phyloP scores from a whole-genome alignment of 148 eudicot genomes.

The Camellia granthamiana region DNA sequence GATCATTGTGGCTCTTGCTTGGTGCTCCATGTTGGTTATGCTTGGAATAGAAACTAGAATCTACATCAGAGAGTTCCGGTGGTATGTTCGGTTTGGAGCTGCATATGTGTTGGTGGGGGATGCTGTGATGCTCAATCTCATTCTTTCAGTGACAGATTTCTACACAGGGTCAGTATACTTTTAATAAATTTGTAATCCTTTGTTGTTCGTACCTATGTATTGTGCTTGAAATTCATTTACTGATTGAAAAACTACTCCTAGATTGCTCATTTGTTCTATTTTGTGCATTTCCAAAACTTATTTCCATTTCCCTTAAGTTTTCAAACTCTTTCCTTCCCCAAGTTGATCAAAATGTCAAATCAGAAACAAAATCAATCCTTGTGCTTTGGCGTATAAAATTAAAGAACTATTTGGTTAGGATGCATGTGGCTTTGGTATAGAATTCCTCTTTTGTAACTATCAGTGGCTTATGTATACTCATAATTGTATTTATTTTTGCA shows the following conservation, averaged over 20 bases:
- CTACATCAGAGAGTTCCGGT: constrained; percentile 52
- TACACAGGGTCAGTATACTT: constrained; percentile 36
- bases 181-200: too few relatives aligned
- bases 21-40: constrained; percentile 53
- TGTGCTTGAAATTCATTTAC: too few relatives aligned
- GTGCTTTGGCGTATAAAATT: too few relatives aligned
- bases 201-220: too few relatives aligned
- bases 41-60: constrained; percentile 49
- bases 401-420: too few relatives aligned
- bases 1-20: constrained; percentile 47
- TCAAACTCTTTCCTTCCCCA: too few relatives aligned
- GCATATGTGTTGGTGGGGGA: constrained; percentile 57
- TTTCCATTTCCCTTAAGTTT: too few relatives aligned
- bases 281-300: too few relatives aligned
- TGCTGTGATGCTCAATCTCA: constrained; percentile 44
- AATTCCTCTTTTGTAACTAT: neutral
- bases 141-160: constrained; percentile 39
- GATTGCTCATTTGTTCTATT: too few relatives aligned
- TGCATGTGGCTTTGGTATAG: neutral
- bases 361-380: too few relatives aligned
- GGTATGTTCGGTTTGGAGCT: constrained; percentile 67
- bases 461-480: constrained; percentile 12
- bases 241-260: too few relatives aligned
- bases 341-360: too few relatives aligned
- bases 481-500: constrained; percentile 26